Evolutionary conservation across 2,329 filamentous ascomycete species (phyloP).

Genomic region (Onygena corvina): DNA sequence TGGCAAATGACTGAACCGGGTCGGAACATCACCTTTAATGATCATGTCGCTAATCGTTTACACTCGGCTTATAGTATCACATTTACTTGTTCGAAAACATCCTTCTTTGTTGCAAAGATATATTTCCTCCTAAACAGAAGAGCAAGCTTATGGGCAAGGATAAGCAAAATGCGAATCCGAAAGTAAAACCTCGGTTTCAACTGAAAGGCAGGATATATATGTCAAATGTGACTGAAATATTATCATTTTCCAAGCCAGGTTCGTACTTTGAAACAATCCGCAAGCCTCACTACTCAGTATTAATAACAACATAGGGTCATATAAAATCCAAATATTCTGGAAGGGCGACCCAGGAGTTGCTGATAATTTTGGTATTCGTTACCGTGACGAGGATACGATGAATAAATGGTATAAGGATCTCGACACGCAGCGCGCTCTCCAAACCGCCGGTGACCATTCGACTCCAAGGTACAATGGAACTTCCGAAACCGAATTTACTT

Average conservation of each 20-base stretch:
- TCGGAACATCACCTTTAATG: not conserved
- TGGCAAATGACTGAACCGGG: conserved; percentile 3
- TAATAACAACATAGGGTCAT: conserved; percentile 51
- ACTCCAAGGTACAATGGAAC: conserved; percentile 43
- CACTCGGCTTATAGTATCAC: conserved; percentile 55
- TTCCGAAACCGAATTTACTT: conserved; percentile 63
- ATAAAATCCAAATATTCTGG: conserved; percentile 97
- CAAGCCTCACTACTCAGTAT: not conserved
- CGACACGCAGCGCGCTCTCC: conserved; percentile 55
- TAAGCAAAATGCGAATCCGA: conserved; percentile 56
- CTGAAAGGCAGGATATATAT: conserved; percentile 97
- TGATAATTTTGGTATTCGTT: conserved; percentile 92
- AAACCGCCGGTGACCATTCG: conserved; percentile 42
- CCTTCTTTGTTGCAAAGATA: conserved; percentile 90
- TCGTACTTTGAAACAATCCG: conserved; percentile 28
- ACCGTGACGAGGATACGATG: conserved; percentile 81
- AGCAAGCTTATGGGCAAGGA: conserved; percentile 55
- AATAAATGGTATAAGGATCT: conserved; percentile 80
- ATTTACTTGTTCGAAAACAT: conserved; percentile 97
- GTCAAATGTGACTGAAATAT: conserved; percentile 94
- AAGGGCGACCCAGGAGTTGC: conserved; percentile 80
- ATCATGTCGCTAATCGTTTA: conserved; percentile 5
- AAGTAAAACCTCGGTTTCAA: conserved; percentile 65
- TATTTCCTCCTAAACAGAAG: conserved; percentile 70
- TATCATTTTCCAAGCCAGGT: conserved; percentile 80